Percentiles rank a stretch among this genome's conserved stretches.
phyloP scores from a whole-genome alignment of 176 grass and related monocot species.

The Carex myosuroides region DNA sequence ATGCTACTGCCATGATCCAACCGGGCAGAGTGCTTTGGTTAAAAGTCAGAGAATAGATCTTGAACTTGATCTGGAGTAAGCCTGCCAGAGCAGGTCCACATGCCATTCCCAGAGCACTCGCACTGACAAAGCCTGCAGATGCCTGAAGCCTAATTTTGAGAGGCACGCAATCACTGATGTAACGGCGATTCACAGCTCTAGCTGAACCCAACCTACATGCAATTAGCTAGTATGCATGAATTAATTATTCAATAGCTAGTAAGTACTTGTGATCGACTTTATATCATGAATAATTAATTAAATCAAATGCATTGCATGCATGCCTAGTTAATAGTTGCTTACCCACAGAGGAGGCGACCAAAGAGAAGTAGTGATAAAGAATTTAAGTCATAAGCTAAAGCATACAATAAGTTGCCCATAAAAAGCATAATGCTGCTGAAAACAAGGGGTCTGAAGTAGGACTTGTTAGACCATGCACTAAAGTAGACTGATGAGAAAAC shows the following conservation, averaged over 20 bases:
- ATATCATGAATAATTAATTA: neutral
- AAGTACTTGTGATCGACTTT: neutral
- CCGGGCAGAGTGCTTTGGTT: conserved; percentile 87
- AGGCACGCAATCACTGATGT: conserved; percentile 91
- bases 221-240: too few species aligned
- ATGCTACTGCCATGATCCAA: conserved; percentile 76
- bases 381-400: conserved; percentile 77
- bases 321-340: neutral
- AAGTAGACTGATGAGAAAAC: conserved; percentile 97
- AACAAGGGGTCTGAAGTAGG: conserved; percentile 81
- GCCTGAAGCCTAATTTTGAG: conserved; percentile 76
- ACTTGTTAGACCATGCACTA: conserved; percentile 89
- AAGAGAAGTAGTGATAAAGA: conserved; percentile 55
- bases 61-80: conserved; percentile 65
- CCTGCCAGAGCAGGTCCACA: conserved; percentile 81
- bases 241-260: neutral
- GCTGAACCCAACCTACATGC: conserved; percentile 69
- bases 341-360: conserved; percentile 85
- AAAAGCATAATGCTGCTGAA: conserved; percentile 91
- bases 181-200: conserved; percentile 85
- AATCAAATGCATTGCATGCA: neutral
- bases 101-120: conserved; percentile 91
- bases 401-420: conserved; percentile 69
- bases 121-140: conserved; percentile 90
- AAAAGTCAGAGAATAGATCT: conserved; percentile 58